Conservation (phyloP, 306 rosid genomes). For the Lotus japonicus region DNA sequence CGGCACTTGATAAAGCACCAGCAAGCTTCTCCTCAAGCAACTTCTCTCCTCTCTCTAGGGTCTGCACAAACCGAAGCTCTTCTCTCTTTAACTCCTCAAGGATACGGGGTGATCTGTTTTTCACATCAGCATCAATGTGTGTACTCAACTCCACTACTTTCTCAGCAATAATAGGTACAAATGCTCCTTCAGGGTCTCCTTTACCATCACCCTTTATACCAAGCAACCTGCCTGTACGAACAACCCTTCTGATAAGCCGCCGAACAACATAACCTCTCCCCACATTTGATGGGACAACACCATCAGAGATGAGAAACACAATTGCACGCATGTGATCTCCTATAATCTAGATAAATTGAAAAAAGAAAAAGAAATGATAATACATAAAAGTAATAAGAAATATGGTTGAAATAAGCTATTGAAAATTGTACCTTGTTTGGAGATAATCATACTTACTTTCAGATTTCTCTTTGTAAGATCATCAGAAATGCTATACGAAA, state of each 20-base stretch:
- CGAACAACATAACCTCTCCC: constrained; percentile 92
- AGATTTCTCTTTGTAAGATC: constrained; percentile 60
- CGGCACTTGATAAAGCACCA: constrained; percentile 54
- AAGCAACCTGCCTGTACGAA: constrained; percentile 90
- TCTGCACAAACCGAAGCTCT: constrained; percentile 92
- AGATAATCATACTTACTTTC: constrained; percentile 56
- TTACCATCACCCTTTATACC: constrained; percentile 81
- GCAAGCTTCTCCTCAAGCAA: constrained; percentile 76
- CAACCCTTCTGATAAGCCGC: constrained; percentile 88
- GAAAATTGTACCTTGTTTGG: background rate
- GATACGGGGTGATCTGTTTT: constrained; percentile 52
- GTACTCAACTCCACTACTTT: constrained; percentile 78
- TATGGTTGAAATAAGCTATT: constrained; percentile 9
- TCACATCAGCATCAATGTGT: constrained; percentile 58
- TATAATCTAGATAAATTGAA: constrained; percentile 48
- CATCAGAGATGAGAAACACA: constrained; percentile 90
- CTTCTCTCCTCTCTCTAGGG: constrained; percentile 88
- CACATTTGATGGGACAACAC: constrained; percentile 86
- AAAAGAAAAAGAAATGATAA: background rate
- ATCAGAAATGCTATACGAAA: constrained; percentile 60
- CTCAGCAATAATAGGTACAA: constrained; percentile 77
- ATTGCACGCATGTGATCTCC: constrained; percentile 98
- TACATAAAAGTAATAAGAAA: background rate
- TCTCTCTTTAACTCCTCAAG: constrained; percentile 89
- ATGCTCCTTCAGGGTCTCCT: constrained; percentile 80